Conservation (phyloP, 78 protist species). For the Emiliania huxleyi region DNA sequence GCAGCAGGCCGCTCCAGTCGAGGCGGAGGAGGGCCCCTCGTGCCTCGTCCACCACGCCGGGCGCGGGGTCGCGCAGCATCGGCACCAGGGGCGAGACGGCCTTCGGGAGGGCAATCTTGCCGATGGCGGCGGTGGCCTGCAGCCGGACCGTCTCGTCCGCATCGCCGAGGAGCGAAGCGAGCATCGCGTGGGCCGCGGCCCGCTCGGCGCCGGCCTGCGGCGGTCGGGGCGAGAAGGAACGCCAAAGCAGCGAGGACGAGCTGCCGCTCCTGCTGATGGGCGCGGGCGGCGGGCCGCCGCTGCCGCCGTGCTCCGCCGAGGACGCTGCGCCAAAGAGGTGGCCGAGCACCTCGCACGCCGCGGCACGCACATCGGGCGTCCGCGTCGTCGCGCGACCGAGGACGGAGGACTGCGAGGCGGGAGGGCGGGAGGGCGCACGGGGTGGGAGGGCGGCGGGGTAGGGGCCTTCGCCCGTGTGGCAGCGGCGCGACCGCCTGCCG, state of each 20-base stretch:
- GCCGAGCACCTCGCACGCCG: neutral
- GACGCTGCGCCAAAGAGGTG: neutral
- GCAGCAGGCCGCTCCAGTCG: neutral
- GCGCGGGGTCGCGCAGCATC: neutral
- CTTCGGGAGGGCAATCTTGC: neutral
- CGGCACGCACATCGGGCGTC: neutral
- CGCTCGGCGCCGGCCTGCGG: too few species aligned
- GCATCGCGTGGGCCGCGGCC: neutral
- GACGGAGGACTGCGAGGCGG: too few species aligned
- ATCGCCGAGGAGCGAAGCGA: neutral
- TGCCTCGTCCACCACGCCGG: neutral
- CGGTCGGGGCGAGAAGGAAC: too few species aligned
- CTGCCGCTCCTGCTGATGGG: too few species aligned
- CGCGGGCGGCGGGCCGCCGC: too few species aligned
- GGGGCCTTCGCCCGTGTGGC: too few species aligned
- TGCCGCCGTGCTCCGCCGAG: too few species aligned
- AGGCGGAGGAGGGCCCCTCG: neutral
- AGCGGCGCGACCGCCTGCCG: neutral
- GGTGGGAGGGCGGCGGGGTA: too few species aligned
- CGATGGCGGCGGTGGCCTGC: neutral
- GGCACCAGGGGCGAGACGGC: neutral
- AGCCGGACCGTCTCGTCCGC: neutral
- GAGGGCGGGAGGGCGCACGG: too few species aligned
- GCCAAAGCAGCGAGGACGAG: too few species aligned
- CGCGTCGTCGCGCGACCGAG: neutral